Base-by-base conservation (phyloP, 768 basidiomycete species). In the Russula emetica region DNA sequence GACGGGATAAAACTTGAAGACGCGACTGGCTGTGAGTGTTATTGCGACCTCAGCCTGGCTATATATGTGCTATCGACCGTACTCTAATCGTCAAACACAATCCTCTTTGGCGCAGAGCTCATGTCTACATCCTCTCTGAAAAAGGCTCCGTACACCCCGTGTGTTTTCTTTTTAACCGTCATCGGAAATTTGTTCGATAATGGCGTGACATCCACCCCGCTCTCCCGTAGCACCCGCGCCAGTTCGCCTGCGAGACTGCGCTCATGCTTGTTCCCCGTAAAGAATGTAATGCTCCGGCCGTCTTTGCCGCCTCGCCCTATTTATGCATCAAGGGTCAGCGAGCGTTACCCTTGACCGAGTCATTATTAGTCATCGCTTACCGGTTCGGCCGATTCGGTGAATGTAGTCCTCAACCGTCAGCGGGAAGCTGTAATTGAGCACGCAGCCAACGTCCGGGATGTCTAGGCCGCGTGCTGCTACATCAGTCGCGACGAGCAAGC, bases 401-500 rank as follows among this genome's bases (percentile, higher is more conserved):
- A 93, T 83, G 70, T 89, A 95, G 77, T 92, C 88, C 77, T 97
- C 96, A 54, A 98, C 88, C 2, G 94, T 98, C 71, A 99, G 78
- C 45, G 96, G 96, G 78, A 95, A 98, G n/a, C 92, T 95, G 71
- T 97, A 96, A 76, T 98, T 97, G 73, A 98, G 85, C 53, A 99
- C 97, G 28, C 88, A 83, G 28, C 85, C 90, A 34, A 99, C 97
- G 72, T 96, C 88, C 2, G 97, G 95, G 70, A 99, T 98, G 78
- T 99, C 97, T 67, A 99, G 78, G 10, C 97, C 97, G 58, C 97
- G 85, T 52, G 97, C 94, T 7, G 97, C 97, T 10, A 99, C 97
- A 73, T 99, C 97, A 26, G 93, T 99, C 10, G 97, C 97, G 56
- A 99, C 96, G 66, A 98, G 79, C 30, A 98, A 72, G 47, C 86